These are phyloP conservation scores for Adansonia madagascariensis DNA, from an alignment of 441 rosid species.

Conservation along the genomic window DNA sequence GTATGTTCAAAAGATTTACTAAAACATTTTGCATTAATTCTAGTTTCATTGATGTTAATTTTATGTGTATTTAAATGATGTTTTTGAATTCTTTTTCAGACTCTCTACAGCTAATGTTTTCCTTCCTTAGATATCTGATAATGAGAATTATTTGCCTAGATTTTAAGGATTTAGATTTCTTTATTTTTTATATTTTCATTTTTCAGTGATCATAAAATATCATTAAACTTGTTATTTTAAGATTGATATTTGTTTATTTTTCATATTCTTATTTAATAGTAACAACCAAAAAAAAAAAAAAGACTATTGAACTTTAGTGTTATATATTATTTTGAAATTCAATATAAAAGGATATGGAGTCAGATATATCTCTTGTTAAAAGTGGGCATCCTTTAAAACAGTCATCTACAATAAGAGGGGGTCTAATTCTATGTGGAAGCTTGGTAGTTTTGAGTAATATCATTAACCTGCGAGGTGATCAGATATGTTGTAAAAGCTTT, in stretches of 20 bases:
- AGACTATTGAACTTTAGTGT: background rate
- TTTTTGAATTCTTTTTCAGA: background rate
- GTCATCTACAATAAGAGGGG: background rate
- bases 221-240: background rate
- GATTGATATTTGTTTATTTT: background rate
- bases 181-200: background rate
- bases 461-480: background rate
- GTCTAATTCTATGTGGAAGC: background rate
- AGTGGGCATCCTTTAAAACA: background rate
- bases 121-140: background rate
- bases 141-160: background rate
- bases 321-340: background rate
- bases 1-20: constrained; percentile 2
- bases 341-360: background rate
- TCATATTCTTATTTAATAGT: background rate
- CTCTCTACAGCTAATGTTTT: background rate
- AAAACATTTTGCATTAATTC: background rate
- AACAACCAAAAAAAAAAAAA: background rate
- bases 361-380: background rate
- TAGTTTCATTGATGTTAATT: background rate
- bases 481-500: background rate
- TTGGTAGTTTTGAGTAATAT: constrained; percentile 9
- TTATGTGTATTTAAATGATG: background rate
- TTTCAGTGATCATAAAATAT: background rate
- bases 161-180: background rate